phyloP scores from a whole-genome alignment of 1,284 basidiomycete genomes.

The Retiboletus flavoniger region DNA sequence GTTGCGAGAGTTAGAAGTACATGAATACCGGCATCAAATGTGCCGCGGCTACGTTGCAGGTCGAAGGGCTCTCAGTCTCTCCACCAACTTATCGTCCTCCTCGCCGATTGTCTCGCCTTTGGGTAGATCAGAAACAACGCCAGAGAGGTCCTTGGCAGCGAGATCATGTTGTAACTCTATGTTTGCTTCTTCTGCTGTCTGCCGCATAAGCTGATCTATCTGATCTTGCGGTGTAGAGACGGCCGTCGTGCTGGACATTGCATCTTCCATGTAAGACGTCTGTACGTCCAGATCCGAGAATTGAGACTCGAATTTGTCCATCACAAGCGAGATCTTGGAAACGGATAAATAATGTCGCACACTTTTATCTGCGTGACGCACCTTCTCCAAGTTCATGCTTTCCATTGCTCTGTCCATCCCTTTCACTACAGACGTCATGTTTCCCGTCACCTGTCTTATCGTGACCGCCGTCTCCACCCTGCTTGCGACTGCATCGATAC shows the following conservation, averaged over 20 bases:
- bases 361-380: constrained; percentile 33
- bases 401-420: constrained; percentile 99
- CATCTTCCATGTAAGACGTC: constrained; percentile 97
- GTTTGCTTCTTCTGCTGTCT: constrained; percentile 96
- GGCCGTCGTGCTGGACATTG: constrained; percentile 92
- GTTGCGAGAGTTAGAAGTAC: constrained; percentile 13
- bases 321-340: constrained; percentile 89
- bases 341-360: constrained; percentile 4
- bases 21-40: constrained; percentile 1
- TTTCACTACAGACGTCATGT: constrained; percentile 94
- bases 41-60: constrained; percentile 56
- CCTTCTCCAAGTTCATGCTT: constrained; percentile 96
- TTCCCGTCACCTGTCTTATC: constrained; percentile 92
- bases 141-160: constrained; percentile 59
- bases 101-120: constrained; percentile 62
- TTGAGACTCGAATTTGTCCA: constrained; percentile 99
- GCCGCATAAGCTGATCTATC: constrained; percentile 88
- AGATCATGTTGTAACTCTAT: constrained; percentile 94
- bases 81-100: constrained; percentile 80
- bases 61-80: constrained; percentile 76
- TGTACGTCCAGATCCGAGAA: constrained; percentile 98
- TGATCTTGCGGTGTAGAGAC: constrained; percentile 96
- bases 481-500: constrained; percentile 96
- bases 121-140: constrained; percentile 51
- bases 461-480: constrained; percentile 99